phyloP scores from a whole-genome alignment of 2,329 filamentous ascomycete species.

The Xylaria sp. region DNA sequence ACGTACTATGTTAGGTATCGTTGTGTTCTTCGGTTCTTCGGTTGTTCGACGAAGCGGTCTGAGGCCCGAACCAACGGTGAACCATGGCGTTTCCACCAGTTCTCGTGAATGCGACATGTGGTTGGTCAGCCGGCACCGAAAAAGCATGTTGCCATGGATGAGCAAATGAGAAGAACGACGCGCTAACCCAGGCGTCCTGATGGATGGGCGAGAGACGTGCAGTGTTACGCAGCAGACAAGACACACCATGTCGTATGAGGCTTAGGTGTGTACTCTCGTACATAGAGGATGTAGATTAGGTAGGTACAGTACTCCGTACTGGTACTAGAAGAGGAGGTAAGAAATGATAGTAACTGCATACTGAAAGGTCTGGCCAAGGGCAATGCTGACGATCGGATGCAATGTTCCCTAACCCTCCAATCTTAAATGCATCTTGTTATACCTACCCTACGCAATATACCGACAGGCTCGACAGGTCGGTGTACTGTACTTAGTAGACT shows the following conservation, averaged over 20 bases:
- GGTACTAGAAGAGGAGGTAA: too few relatives aligned
- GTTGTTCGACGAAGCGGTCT: conserved; percentile 19
- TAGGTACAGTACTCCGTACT: neutral
- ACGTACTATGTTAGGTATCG: too few relatives aligned
- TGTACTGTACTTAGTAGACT: too few relatives aligned
- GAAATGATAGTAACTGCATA: too few relatives aligned
- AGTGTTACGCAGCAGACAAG: conserved; percentile 9
- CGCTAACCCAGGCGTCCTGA: neutral
- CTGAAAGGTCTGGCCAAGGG: neutral
- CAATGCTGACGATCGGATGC: neutral
- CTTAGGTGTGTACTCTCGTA: too few relatives aligned
- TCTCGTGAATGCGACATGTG: conserved; percentile 3
- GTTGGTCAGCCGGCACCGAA: conserved; percentile 1
- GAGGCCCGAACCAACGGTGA: conserved; percentile 10
- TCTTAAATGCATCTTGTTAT: neutral
- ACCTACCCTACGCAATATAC: neutral
- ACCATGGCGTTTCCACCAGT: conserved; percentile 7
- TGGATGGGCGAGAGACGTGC: neutral
- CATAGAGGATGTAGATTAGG: too few relatives aligned
- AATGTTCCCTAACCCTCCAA: neutral
- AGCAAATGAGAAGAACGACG: neutral
- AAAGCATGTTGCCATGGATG: neutral
- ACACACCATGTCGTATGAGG: conserved; percentile 8
- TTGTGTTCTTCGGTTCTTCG: too few relatives aligned
- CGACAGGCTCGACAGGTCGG: neutral